Evolutionary conservation across 2,329 filamentous ascomycete species (phyloP).

Genomic region (Trichoderma cornu-damae): DNA sequence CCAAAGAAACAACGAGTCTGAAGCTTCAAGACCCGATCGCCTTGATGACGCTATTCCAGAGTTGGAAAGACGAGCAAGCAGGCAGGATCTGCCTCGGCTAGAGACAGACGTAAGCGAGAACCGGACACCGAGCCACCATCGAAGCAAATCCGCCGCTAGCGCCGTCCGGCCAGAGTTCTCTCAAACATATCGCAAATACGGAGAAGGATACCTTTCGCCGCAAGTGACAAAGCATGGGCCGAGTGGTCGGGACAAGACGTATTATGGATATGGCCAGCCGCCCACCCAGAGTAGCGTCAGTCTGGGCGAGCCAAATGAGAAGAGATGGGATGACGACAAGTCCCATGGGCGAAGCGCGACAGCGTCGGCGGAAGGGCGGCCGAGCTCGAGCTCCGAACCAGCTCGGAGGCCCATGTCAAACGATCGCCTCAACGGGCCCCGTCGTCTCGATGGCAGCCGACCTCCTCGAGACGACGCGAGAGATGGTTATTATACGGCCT

Average conservation of each 20-base stretch:
- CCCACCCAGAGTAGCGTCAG: slow-evolving; percentile 30
- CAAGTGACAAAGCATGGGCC: slow-evolving; percentile 39
- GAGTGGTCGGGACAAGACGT: slow-evolving; percentile 40
- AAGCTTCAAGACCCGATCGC: neutral
- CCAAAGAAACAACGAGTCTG: neutral
- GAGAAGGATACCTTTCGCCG: slow-evolving; percentile 39
- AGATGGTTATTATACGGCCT: slow-evolving; percentile 30
- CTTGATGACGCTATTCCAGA: neutral
- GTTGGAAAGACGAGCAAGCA: slow-evolving; percentile 30
- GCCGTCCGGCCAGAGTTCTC: slow-evolving; percentile 30
- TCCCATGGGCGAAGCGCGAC: slow-evolving; percentile 27
- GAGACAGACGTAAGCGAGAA: slow-evolving; percentile 37
- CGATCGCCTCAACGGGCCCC: slow-evolving; percentile 30
- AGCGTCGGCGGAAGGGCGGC: slow-evolving; percentile 27
- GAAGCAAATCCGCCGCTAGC: slow-evolving; percentile 35
- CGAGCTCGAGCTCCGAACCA: slow-evolving; percentile 27
- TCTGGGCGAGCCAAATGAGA: slow-evolving; percentile 23
- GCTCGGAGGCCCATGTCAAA: slow-evolving; percentile 30
- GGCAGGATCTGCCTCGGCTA: slow-evolving; percentile 41
- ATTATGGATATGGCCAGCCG: slow-evolving; percentile 32
- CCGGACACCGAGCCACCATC: slow-evolving; percentile 29
- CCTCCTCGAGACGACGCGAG: slow-evolving; percentile 26
- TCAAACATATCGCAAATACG: slow-evolving; percentile 26
- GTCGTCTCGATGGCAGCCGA: slow-evolving; percentile 27
- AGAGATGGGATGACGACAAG: slow-evolving; percentile 24